These are phyloP conservation scores for Cephalotrichum gorgonifer DNA, from an alignment of 2,329 filamentous ascomycete species.

Conservation along the genomic window DNA sequence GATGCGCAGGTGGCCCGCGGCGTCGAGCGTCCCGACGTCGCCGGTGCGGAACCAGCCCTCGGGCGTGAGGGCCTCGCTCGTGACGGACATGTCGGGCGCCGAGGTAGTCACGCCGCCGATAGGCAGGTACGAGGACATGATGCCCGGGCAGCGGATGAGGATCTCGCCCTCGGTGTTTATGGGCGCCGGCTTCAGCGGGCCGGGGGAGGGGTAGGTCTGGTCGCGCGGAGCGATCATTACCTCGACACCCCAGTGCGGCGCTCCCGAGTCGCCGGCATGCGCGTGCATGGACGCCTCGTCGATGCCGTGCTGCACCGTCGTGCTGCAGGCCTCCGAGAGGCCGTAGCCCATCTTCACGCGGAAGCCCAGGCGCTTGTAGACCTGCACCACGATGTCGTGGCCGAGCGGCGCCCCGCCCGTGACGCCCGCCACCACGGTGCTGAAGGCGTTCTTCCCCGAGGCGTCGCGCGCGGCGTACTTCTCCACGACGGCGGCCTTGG, in stretches of 20 bases:
- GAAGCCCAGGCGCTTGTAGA: constrained; percentile 49
- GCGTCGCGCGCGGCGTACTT: constrained; percentile 39
- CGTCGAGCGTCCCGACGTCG: constrained; percentile 52
- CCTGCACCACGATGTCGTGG: constrained; percentile 43
- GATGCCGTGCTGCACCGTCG: constrained; percentile 48
- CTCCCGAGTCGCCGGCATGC: constrained; percentile 49
- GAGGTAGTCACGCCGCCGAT: constrained; percentile 28
- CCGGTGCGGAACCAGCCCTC: constrained; percentile 65
- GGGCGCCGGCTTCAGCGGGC: constrained; percentile 25
- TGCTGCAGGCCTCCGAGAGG: constrained; percentile 63
- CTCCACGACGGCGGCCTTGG: constrained; percentile 59
- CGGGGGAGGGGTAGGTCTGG: constrained; percentile 13
- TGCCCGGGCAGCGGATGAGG: constrained; percentile 50
- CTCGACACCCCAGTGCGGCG: constrained; percentile 57
- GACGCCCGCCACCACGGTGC: constrained; percentile 38
- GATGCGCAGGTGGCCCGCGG: constrained; percentile 48
- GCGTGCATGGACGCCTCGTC: constrained; percentile 31
- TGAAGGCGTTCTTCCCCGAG: constrained; percentile 41
- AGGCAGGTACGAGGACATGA: constrained; percentile 61
- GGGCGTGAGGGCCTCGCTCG: constrained; percentile 23
- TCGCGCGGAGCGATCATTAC: constrained; percentile 50
- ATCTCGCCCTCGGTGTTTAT: constrained; percentile 51
- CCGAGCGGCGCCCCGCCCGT: constrained; percentile 57
- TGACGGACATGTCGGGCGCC: constrained; percentile 24
- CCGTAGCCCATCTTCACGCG: constrained; percentile 54